Evolutionary conservation across 2,329 filamentous ascomycete species (phyloP).

Genomic region (Microcera coccophila): DNA sequence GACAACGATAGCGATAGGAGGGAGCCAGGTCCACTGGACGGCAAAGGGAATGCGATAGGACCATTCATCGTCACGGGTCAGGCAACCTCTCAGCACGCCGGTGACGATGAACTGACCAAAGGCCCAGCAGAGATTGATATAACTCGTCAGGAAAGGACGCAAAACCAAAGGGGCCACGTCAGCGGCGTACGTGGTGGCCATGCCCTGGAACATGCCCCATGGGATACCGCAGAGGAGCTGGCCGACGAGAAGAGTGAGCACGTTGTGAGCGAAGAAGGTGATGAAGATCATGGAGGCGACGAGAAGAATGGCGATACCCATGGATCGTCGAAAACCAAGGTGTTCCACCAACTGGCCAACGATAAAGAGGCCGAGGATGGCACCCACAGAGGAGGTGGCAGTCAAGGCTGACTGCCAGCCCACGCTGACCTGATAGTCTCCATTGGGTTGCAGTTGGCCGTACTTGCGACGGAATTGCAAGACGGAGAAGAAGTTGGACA

Average conservation of each 20-base stretch:
- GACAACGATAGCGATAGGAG: conserved; percentile 41
- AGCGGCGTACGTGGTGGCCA: conserved; percentile 46
- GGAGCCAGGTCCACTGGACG: conserved; percentile 48
- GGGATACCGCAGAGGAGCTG: conserved; percentile 47
- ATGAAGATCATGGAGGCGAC: conserved; percentile 46
- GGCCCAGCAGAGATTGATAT: conserved; percentile 49
- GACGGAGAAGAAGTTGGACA: conserved; percentile 41
- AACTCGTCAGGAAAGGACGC: conserved; percentile 47
- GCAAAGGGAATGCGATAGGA: conserved; percentile 48
- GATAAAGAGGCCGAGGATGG: conserved; percentile 48
- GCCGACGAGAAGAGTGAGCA: conserved; percentile 41
- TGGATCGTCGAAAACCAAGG: conserved; percentile 45
- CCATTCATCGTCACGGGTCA: conserved; percentile 38
- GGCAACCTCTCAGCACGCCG: conserved; percentile 40
- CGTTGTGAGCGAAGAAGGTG: conserved; percentile 43
- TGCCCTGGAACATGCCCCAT: conserved; percentile 45
- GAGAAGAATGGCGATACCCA: conserved; percentile 40
- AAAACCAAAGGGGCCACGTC: conserved; percentile 45
- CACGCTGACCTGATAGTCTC: conserved; percentile 44
- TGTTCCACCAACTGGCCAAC: conserved; percentile 47
- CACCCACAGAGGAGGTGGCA: conserved; percentile 46
- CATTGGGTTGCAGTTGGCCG: conserved; percentile 33
- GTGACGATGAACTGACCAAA: conserved; percentile 46
- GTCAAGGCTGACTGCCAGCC: conserved; percentile 51
- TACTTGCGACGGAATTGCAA: conserved; percentile 39